Evolutionary conservation across 805 yeast species (phyloP), one percentile per base, ranked within the genome.

Genomic region (Candida quercuum): DNA sequence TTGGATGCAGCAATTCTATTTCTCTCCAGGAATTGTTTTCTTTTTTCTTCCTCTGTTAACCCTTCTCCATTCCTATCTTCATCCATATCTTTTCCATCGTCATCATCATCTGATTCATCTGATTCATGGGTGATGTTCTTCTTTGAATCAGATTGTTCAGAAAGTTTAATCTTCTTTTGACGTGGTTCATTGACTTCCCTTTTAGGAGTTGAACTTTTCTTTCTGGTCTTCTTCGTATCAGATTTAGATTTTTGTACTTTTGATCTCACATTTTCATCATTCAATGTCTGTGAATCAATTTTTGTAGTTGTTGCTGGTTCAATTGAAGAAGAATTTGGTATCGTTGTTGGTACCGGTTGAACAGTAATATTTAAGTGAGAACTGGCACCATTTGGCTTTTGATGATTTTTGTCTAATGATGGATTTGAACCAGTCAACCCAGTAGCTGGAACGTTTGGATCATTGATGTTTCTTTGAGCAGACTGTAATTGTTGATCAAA

Each of bases 1-100:
- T 88, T 89, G 18, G 93, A 78, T 0, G 99, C 99, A 0, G 99
- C 99, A 9, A 93, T 77, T 40, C 99, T 72, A 60, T 93, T 93
- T 45, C 98, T 71, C 57, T 93, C 99, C 46, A 93, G 61, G 52
- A 77, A 91, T 54, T 69, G 81, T 56, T 71, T 78, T 45, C 89
- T 74, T 54, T 85, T 87, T 63, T 81, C 74, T 61, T 86, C 95
- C 66, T 85, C 59, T 63, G 85, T 39, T 74, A 74, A 14, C 69
- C 75, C 38, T 62, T 55, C 36, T 21, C 38, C 39, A 19, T 40
- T 13, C 19, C 32, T 30, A 14, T 30, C 26, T 1, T 21, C 28
- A 7, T 31, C 19, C 8, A 6, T 20, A 24, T 38, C 40, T 9
- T 37, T 14, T 21, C 22, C n/a, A 15, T 32, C 34, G 6, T 27